phyloP scores from a whole-genome alignment of 257 asterid species.

The Solanum tarapatanum region DNA sequence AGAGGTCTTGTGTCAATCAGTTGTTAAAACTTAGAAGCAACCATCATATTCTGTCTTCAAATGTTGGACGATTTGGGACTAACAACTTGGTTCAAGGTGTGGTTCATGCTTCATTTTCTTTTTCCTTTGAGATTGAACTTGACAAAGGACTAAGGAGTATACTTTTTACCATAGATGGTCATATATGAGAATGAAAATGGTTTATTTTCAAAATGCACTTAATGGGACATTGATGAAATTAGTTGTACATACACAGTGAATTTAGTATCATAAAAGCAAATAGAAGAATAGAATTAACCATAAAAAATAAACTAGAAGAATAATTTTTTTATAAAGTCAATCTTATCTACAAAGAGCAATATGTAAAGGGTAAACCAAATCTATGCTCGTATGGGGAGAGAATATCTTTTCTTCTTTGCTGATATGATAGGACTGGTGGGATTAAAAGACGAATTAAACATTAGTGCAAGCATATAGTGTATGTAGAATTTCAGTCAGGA shows the following conservation, averaged over 20 bases:
- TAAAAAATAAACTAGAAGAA: neutral
- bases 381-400: neutral
- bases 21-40: neutral
- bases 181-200: neutral
- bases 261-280: neutral
- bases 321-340: neutral
- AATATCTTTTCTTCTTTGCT: neutral
- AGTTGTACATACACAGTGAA: neutral
- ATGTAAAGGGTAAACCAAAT: neutral
- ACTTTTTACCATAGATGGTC: neutral
- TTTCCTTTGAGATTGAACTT: neutral
- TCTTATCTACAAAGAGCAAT: neutral
- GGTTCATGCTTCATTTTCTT: neutral
- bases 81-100: neutral
- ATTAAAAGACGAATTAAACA: neutral
- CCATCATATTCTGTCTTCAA: neutral
- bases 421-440: neutral
- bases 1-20: neutral
- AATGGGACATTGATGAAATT: neutral
- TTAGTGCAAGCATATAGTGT: neutral
- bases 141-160: neutral
- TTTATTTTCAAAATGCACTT: neutral
- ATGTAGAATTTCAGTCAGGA: neutral
- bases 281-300: neutral
- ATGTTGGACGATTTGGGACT: neutral